These are phyloP conservation scores for Tieghemostelium lacteum DNA, from an alignment of 78 protist species.

Conservation along the genomic window DNA sequence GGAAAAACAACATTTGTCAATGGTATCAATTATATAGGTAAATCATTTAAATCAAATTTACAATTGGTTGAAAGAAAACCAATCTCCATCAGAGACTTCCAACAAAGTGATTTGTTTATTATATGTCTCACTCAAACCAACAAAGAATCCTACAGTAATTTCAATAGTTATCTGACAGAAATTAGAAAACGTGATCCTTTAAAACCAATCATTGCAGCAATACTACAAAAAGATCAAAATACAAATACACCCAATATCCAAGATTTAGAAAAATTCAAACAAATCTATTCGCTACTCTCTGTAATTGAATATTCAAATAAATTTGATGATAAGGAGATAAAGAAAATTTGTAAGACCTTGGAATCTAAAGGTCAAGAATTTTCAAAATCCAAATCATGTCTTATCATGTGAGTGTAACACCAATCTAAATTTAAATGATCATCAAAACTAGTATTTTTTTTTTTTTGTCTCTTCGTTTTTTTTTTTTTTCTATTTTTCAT, in stretches of 20 bases:
- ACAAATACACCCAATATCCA: not conserved
- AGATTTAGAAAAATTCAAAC: not conserved
- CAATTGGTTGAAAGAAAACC: not conserved
- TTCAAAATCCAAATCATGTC: constrained; percentile 14
- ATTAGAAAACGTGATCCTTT: constrained; percentile 38
- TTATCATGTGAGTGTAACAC: constrained; percentile 59
- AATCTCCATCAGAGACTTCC: not conserved
- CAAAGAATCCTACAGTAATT: not conserved
- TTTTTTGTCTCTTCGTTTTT: too few species aligned
- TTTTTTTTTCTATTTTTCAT: too few species aligned
- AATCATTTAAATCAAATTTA: not conserved
- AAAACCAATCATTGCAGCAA: not conserved
- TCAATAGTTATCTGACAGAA: constrained; percentile 13
- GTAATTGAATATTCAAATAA: not conserved
- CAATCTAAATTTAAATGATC: not conserved
- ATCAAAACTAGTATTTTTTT: too few species aligned
- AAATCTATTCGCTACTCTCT: constrained; percentile 29
- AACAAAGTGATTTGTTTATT: not conserved
- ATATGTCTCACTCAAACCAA: constrained; percentile 18
- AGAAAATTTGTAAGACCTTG: not conserved
- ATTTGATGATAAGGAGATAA: constrained; percentile 8
- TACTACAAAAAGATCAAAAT: constrained; percentile 16
- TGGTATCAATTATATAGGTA: constrained; percentile 10
- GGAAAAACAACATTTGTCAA: constrained; percentile 54
- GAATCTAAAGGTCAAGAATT: not conserved